A percentile compares a stretch with the other conserved stretches of the same genome.
Conservation (phyloP, 176 grass and related monocot species). For the Thinopyrum elongatum region DNA sequence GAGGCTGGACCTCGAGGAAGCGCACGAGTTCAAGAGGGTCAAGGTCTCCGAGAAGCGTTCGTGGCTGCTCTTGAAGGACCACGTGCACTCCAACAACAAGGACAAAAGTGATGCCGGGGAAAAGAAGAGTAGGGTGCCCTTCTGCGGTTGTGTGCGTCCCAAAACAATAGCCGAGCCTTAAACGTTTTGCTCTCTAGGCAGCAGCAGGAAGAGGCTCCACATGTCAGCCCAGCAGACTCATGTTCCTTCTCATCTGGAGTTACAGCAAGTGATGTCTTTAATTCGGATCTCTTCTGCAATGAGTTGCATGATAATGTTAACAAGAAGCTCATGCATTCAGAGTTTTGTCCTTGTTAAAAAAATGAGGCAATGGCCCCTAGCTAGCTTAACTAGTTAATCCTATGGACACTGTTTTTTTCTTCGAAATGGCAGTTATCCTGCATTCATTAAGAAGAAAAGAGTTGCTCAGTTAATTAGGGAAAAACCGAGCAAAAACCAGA, state of each 20-base stretch:
- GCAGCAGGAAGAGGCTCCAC: not conserved
- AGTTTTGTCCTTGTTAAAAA: not conserved
- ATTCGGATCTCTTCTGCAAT: slow-evolving; percentile 16
- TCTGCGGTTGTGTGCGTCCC: slow-evolving; percentile 61
- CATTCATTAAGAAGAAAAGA: too few relatives aligned
- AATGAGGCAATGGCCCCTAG: not conserved
- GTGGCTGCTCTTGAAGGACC: slow-evolving; percentile 60
- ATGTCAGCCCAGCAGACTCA: slow-evolving; percentile 8
- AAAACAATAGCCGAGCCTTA: slow-evolving; percentile 17
- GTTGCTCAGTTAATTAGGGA: too few relatives aligned
- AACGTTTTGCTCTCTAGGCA: slow-evolving; percentile 10
- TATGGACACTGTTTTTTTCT: not conserved
- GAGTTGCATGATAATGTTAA: slow-evolving; percentile 11
- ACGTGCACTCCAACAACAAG: slow-evolving; percentile 52
- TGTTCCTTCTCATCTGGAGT: not conserved
- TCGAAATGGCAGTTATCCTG: too few relatives aligned
- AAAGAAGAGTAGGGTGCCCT: slow-evolving; percentile 43
- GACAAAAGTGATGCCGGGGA: slow-evolving; percentile 26
- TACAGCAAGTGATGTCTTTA: not conserved
- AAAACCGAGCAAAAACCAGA: too few relatives aligned
- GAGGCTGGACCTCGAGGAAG: slow-evolving; percentile 56
- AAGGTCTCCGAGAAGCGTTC: slow-evolving; percentile 42
- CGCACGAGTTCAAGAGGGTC: slow-evolving; percentile 35
- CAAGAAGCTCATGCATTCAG: not conserved
- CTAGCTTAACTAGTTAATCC: not conserved